Percentiles rank a stretch among this genome's conserved stretches.
phyloP scores from a whole-genome alignment of 352 stramenopile species.

The Globisporangium okanoganense region DNA sequence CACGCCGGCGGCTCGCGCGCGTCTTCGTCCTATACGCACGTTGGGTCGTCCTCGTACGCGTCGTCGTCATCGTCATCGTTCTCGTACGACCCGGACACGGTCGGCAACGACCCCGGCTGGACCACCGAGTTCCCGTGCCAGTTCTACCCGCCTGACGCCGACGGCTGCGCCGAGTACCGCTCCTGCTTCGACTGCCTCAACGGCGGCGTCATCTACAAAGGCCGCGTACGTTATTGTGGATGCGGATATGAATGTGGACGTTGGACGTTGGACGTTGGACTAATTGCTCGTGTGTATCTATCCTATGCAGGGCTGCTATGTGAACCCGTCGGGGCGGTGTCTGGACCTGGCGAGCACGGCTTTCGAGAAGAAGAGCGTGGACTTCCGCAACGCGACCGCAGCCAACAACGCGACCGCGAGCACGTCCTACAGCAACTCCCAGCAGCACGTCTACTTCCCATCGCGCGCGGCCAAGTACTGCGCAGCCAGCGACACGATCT shows the following conservation, averaged over 20 bases:
- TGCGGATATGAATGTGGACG: conserved; percentile 15
- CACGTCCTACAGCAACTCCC: conserved; percentile 6
- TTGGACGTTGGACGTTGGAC: no score
- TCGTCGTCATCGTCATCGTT: conserved; percentile 13
- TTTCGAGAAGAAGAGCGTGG: conserved; percentile 16
- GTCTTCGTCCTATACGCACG: conserved; percentile 6
- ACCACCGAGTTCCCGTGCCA: conserved; percentile 23
- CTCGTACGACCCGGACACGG: conserved; percentile 16
- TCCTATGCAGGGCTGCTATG: conserved; percentile 17
- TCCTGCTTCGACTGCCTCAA: conserved; percentile 56
- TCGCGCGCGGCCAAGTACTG: conserved; percentile 31
- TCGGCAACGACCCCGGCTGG: conserved; percentile 18
- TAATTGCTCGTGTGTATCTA: no score
- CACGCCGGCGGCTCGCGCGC: neutral
- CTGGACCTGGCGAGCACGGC: conserved; percentile 6
- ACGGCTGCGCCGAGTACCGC: conserved; percentile 33
- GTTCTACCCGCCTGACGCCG: conserved; percentile 38
- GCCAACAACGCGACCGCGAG: conserved; percentile 15
- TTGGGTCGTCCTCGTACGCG: conserved; percentile 9
- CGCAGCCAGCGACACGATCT: conserved; percentile 31
- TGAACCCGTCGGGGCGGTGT: conserved; percentile 13
- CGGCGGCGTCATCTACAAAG: conserved; percentile 17
- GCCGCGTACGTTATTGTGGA: conserved; percentile 12
- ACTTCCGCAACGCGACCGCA: conserved; percentile 25
- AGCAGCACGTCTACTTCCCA: conserved; percentile 22